Evolutionary conservation across 768 basidiomycete genomes (phyloP), one percentile per base, ranked within the genome.

Genomic region (Pulveroboletus sp.): DNA sequence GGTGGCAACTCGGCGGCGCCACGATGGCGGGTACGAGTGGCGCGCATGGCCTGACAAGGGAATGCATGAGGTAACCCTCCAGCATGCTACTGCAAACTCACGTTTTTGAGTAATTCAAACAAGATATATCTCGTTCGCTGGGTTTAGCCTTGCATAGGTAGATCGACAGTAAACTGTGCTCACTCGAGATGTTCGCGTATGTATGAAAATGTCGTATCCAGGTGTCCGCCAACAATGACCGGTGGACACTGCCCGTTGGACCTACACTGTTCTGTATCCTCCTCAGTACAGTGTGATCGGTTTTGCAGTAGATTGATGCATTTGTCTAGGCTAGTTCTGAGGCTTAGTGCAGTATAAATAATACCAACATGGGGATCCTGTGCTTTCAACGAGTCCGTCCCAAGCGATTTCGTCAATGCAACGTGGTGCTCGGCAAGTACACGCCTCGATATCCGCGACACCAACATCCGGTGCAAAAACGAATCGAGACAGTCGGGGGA

Each of bases 401-500:
- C 65, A 49, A 81, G 73, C 23, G 76, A 78, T 48, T 79, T 75
- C 7, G 90, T 87, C 6, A 95, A 73, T 2, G 90, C 87, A 45
- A 94, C 80, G 57, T 95, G 92, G 56, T 95, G 92, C 62, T 94
- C 90, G 5, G 83, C 88, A 20, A 95, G 77, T 27, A 95, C 93
- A 27, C 92, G 82, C 19, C 92, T 79, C 12, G 91, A 93, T 64
- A 94, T 93, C 45, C 92, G 79, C 2, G 92, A 94, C 41, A 91
- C 79, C 10, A 95, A 77, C 92, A 95, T 95, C 20, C 91, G 82
- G 20, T 84, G 80, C 86, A 93, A 90, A 66, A 93, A 91, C 3
- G 87, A 77, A 64, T 94, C 91, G 12, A 94, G 75, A 34, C 79
- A 76, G 50, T 92, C 90, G 0, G 92, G 85, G 0, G 80, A 73